phyloP scores from a whole-genome alignment of 352 stramenopile species.

The Achlya hypogyna region DNA sequence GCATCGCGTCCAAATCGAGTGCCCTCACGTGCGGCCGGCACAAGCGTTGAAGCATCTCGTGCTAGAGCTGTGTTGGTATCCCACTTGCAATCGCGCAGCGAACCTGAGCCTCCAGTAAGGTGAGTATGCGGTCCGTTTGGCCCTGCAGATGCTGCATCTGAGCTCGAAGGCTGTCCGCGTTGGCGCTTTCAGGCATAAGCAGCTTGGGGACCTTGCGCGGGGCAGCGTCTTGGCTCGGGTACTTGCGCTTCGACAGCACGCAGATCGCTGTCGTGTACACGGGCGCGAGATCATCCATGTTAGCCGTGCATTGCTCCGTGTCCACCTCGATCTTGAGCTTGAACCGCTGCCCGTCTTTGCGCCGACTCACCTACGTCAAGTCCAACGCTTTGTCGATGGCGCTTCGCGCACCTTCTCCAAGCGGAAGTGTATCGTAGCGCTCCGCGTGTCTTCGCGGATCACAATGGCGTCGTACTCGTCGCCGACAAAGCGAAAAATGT shows the following conservation, averaged over 20 bases:
- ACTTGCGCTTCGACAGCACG: conserved; percentile 79
- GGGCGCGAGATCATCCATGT: conserved; percentile 60
- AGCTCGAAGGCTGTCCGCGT: not conserved
- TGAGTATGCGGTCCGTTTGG: not conserved
- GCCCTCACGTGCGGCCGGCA: not conserved
- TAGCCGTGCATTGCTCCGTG: conserved; percentile 72
- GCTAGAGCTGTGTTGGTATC: not conserved
- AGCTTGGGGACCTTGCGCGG: not conserved
- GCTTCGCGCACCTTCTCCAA: conserved; percentile 50
- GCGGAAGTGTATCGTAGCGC: conserved; percentile 65
- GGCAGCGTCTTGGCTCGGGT: conserved; percentile 27
- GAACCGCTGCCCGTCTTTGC: conserved; percentile 79
- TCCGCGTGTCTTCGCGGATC: conserved; percentile 49
- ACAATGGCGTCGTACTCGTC: conserved; percentile 81
- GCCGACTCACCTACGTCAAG: conserved; percentile 43
- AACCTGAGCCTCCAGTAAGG: not conserved
- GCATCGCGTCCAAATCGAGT: not conserved
- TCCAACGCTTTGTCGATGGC: not conserved
- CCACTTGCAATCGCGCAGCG: not conserved
- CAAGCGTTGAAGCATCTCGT: not conserved
- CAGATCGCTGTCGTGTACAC: conserved; percentile 84
- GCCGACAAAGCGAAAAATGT: conserved; percentile 81
- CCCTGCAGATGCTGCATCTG: not conserved
- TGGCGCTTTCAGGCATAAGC: not conserved
- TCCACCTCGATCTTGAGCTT: conserved; percentile 78